Base-by-base conservation (phyloP, 2,329 filamentous ascomycete genomes). In the Dactylonectria macrodidyma region DNA sequence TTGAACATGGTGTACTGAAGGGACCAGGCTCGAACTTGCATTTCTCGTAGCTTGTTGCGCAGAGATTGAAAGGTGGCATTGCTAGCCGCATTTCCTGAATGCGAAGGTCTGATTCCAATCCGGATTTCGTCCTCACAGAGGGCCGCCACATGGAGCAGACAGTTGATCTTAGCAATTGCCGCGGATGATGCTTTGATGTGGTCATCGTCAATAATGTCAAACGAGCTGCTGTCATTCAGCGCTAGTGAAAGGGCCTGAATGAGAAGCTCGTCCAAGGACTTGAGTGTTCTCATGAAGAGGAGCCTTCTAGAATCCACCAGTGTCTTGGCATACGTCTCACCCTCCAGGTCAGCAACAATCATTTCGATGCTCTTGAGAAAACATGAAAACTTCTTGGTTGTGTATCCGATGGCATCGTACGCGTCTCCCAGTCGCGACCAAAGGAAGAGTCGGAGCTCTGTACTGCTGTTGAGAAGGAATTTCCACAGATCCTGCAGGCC, bases 371-470 rank as follows among this genome's bases (percentile, higher is more conserved):
- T 94, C 73, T 93, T 92, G 34, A 99, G 84, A 67, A 93, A 89
- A 80, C 95, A 98, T 0, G 93, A 97, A 34, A 98, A 90, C 14
- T 96, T 91, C 79, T 97, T 98, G 0, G 95, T 95, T 0, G 89
- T 84, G 75, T 98, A 97, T 8, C 93, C 89, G 68, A 99, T 97
- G 8, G 88, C 89, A 59, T 91, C 88, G 76, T 99, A 99, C 0
- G 96, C 95, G 71, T 96, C 93, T 44, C 94, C 91, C n/a, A 99
- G 87, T 58, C 94, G 91, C 69, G 93, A 92, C 96, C 96, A 99
- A 1, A 99, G 85, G 71, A 96, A 95, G 1, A 98, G 84, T 41
- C 94, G 91, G 58, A 98, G 84, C 60, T 95, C 94, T 1, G 95
- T 92, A 76, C 92, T 94, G 50, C 94, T 95, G 55, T 89, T 91